phyloP scores from a whole-genome alignment of 805 yeast species.

The Grigorovia yakushimaensis region DNA sequence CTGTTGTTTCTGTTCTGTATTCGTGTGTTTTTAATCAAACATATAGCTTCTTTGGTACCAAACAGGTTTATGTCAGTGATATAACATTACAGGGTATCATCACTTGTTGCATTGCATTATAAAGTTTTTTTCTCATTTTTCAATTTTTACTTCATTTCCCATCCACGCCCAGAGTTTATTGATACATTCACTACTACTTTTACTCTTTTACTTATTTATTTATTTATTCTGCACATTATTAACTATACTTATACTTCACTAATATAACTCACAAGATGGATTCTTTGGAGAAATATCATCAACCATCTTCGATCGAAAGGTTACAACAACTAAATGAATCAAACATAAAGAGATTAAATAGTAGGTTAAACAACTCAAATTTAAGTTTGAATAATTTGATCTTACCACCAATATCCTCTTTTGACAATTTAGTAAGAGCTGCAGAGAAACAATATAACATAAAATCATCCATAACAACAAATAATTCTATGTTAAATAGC shows the following conservation, averaged over 20 bases:
- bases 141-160: no score
- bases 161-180: no score
- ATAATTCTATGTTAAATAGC: background rate
- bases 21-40: no score
- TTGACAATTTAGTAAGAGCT: slow-evolving; percentile 22
- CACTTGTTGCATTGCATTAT: no score
- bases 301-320: slow-evolving; percentile 7
- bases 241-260: no score
- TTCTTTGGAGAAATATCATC: slow-evolving; percentile 8
- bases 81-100: no score
- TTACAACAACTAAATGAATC: background rate
- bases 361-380: background rate
- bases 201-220: background rate
- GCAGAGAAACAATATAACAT: slow-evolving; percentile 18
- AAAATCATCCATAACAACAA: background rate
- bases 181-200: no score
- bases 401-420: slow-evolving; percentile 26
- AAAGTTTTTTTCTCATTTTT: no score
- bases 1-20: no score
- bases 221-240: background rate
- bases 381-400: slow-evolving; percentile 1
- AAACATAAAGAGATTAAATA: background rate
- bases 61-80: no score
- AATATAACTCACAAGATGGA: background rate
- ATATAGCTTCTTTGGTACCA: no score